Evolutionary conservation across 139 green algal species (phyloP).

Genomic region (Chlorella sorokiniana): DNA sequence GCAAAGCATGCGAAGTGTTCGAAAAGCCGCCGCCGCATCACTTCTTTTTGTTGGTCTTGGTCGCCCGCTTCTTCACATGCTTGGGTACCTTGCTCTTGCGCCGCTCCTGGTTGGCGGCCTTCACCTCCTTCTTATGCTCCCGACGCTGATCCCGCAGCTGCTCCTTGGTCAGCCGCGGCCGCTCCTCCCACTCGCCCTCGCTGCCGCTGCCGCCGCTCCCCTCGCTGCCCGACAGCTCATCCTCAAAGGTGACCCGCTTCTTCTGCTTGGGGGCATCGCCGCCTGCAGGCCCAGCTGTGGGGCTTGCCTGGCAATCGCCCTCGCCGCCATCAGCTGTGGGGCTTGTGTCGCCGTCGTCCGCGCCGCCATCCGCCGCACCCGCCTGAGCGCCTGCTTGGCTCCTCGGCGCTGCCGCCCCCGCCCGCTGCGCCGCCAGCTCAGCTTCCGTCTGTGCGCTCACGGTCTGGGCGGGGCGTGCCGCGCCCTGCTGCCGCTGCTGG

Average conservation of each 20-base stretch:
- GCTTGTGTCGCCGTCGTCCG: neutral
- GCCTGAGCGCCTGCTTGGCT: too few relatives aligned
- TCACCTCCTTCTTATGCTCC: constrained; percentile 75
- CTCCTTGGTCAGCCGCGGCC: constrained; percentile 57
- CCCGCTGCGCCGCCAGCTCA: neutral
- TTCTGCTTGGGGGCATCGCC: neutral
- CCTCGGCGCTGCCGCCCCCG: neutral
- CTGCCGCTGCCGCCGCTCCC: neutral
- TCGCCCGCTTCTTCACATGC: constrained; percentile 89
- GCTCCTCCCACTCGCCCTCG: constrained; percentile 46
- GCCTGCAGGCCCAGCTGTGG: too few relatives aligned
- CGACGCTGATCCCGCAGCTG: constrained; percentile 63
- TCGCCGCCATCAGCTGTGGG: neutral
- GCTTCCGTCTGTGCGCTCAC: neutral
- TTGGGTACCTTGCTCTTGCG: constrained; percentile 94
- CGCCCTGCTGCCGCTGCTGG: neutral
- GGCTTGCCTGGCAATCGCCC: neutral
- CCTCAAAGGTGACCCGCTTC: constrained; percentile 7
- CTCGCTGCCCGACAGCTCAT: constrained; percentile 11
- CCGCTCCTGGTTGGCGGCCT: constrained; percentile 87
- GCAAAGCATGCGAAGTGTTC: too few relatives aligned
- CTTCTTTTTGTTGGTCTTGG: constrained; percentile 62
- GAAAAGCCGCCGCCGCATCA: neutral
- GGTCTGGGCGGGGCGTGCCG: neutral
- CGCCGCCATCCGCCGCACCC: too few relatives aligned